Conservation (phyloP, 1,139 yeast genomes). For the Meyerozyma smithsonii region DNA sequence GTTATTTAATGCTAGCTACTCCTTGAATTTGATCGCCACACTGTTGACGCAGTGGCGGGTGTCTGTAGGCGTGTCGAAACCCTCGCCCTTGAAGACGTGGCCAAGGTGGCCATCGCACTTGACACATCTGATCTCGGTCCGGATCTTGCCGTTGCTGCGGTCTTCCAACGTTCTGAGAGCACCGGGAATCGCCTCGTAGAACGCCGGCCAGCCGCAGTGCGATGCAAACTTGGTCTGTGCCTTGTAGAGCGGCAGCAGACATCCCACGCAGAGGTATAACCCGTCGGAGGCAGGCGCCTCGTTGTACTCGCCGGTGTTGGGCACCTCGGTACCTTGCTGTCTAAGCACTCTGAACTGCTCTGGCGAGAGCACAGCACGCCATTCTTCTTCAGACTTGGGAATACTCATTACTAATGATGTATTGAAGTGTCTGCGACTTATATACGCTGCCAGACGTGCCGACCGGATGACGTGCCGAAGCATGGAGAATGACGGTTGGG, state of each 20-base stretch:
- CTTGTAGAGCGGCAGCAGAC: slow-evolving; percentile 72
- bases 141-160: slow-evolving; percentile 60
- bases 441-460: neutral
- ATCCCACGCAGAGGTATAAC: slow-evolving; percentile 78
- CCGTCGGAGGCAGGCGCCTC: slow-evolving; percentile 50
- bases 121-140: slow-evolving; percentile 85
- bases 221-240: slow-evolving; percentile 80
- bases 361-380: slow-evolving; percentile 77
- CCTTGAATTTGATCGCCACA: slow-evolving; percentile 61
- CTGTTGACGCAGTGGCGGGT: slow-evolving; percentile 95
- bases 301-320: slow-evolving; percentile 70
- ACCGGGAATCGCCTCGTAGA: slow-evolving; percentile 84
- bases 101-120: slow-evolving; percentile 95
- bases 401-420: slow-evolving; percentile 8
- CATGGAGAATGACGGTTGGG: neutral
- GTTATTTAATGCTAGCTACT: slow-evolving; percentile 12
- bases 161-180: slow-evolving; percentile 64
- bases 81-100: slow-evolving; percentile 94
- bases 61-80: slow-evolving; percentile 83
- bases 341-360: slow-evolving; percentile 77
- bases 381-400: slow-evolving; percentile 58
- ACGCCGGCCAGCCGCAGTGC: slow-evolving; percentile 98
- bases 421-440: neutral
- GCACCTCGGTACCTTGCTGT: slow-evolving; percentile 79
- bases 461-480: neutral